Conservation (phyloP, 164 flowering plant genomes). For the Taxillus chinensis region DNA sequence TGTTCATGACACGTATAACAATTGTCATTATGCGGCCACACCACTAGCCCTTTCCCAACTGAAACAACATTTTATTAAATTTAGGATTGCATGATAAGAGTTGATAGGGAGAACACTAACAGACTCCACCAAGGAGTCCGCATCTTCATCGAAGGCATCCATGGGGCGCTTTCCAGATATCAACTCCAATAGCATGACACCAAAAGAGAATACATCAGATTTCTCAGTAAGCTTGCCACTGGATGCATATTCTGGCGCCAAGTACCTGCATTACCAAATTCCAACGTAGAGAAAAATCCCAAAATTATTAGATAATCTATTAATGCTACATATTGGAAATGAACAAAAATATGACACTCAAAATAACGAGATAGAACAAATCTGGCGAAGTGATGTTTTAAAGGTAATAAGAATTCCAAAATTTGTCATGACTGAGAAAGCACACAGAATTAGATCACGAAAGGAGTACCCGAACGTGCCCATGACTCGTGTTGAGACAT, state of each 20-base stretch:
- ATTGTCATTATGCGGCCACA: no score
- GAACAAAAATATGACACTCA: no score
- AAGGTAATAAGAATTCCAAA: no score
- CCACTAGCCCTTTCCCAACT: no score
- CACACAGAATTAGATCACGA: no score
- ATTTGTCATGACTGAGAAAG: no score
- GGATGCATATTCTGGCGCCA: conserved; percentile 89
- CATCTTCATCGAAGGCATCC: conserved; percentile 20
- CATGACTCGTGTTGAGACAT: conserved; percentile 88
- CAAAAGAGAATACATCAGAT: conserved; percentile 83
- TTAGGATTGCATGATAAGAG: no score
- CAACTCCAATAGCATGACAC: conserved; percentile 73
- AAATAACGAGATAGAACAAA: no score
- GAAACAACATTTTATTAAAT: no score
- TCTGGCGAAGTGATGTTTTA: no score
- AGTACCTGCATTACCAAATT: conserved; percentile 37
- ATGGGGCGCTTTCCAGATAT: conserved; percentile 71
- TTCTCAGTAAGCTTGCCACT: conserved; percentile 88
- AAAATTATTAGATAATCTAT: no score
- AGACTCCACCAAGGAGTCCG: conserved; percentile 85
- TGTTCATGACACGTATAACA: conserved; percentile 13
- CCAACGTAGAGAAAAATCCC: neutral
- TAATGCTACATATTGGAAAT: no score
- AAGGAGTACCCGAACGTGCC: conserved; percentile 79
- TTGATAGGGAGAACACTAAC: conserved; percentile 19